A percentile compares a stretch with the other conserved stretches of the same genome.
These are phyloP conservation scores for Chaetomidium leptoderma DNA, from an alignment of 495 filamentous ascomycete genomes.

Conservation along the genomic window DNA sequence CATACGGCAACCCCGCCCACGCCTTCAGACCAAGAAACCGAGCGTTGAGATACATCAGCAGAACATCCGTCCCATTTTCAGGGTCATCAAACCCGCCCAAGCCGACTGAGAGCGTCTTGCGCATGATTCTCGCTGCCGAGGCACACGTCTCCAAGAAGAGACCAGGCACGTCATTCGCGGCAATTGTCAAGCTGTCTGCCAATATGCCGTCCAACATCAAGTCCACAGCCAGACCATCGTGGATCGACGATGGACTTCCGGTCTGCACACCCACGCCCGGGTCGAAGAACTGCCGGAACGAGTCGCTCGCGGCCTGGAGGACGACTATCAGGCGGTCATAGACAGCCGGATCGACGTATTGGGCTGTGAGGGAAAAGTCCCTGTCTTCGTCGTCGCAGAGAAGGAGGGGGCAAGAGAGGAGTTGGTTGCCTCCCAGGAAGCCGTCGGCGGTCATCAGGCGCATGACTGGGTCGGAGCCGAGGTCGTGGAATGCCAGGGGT, in stretches of 20 bases:
- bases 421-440: not conserved
- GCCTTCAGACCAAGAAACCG: slow-evolving; percentile 1
- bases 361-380: not conserved
- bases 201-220: too few relatives aligned
- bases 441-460: not conserved
- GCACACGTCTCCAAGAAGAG: slow-evolving; percentile 1
- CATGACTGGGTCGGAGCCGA: not conserved
- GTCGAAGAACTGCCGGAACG: not conserved
- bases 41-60: not conserved
- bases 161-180: not conserved
- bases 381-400: slow-evolving; percentile 5
- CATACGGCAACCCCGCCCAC: slow-evolving; percentile 4
- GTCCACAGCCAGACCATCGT: not conserved
- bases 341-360: not conserved
- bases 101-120: not conserved
- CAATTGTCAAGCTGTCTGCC: not conserved
- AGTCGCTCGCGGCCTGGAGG: not conserved
- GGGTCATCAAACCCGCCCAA: slow-evolving; percentile 2
- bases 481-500: not conserved
- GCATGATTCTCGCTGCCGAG: not conserved
- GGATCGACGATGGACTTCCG: too few relatives aligned
- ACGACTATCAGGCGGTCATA: not conserved
- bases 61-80: not conserved
- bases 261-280: not conserved
- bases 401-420: not conserved